These are phyloP conservation scores for Trebouxia gelatinosa DNA, from an alignment of 163 green algal genomes.

Conservation along the genomic window DNA sequence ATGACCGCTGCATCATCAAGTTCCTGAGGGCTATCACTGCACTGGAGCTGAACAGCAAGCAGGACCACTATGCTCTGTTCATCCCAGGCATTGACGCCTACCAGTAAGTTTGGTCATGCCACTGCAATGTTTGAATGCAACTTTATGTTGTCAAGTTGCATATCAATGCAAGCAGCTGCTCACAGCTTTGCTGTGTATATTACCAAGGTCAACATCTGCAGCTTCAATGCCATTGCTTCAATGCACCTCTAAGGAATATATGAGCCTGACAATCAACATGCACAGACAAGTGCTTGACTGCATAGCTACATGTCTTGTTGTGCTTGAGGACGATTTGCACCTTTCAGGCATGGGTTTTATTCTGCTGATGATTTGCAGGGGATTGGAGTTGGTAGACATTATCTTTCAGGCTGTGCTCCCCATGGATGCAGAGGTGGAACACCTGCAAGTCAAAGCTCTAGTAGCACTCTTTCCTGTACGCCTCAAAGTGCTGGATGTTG, in stretches of 20 bases:
- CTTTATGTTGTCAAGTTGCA: neutral
- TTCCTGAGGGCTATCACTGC: neutral
- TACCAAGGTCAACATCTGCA: neutral
- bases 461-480: neutral
- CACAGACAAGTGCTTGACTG: neutral
- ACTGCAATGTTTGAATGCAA: no score
- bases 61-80: neutral
- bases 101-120: neutral
- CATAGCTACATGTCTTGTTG: neutral
- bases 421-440: neutral
- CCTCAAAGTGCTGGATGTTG: neutral
- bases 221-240: neutral
- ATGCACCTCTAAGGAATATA: neutral
- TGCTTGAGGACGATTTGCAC: neutral
- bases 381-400: neutral
- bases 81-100: neutral
- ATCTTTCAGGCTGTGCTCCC: neutral
- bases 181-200: neutral
- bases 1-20: neutral
- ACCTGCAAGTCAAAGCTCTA: neutral
- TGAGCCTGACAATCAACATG: neutral
- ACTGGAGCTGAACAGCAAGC: neutral
- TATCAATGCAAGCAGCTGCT: neutral
- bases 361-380: neutral
- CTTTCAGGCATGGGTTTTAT: neutral